Percentiles rank a stretch among this genome's conserved stretches.
These are phyloP conservation scores for Vairimorpha necatrix DNA, from an alignment of 371 early-diverging fungal species.

Conservation along the genomic window DNA sequence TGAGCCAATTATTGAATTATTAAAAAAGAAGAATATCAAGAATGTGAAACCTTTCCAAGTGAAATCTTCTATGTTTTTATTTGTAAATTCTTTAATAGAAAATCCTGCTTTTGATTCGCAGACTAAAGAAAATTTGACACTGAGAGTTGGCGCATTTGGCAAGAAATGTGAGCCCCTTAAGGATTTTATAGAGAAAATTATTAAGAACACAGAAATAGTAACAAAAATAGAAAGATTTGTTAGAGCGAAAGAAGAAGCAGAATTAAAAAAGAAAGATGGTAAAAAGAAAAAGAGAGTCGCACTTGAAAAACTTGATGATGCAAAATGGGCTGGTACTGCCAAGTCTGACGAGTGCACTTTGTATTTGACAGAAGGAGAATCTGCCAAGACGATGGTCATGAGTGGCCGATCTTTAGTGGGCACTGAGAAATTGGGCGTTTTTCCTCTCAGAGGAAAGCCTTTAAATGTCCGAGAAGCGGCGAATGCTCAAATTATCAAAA, in stretches of 20 bases:
- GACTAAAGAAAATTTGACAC: slow-evolving; percentile 94
- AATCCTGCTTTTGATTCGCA: slow-evolving; percentile 98
- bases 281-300: slow-evolving; percentile 69
- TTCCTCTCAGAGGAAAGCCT: slow-evolving; percentile 93
- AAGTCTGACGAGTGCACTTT: slow-evolving; percentile 79
- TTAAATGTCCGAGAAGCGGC: slow-evolving; percentile 93
- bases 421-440: slow-evolving; percentile 88
- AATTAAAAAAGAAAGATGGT: slow-evolving; percentile 87
- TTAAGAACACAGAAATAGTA: slow-evolving; percentile 73
- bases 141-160: slow-evolving; percentile 76
- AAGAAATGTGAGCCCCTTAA: slow-evolving; percentile 74
- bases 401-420: slow-evolving; percentile 85
- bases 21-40: slow-evolving; percentile 71
- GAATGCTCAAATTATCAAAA: slow-evolving; percentile 72
- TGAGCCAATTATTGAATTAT: slow-evolving; percentile 69
- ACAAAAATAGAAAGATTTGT: slow-evolving; percentile 76
- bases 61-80: slow-evolving; percentile 83
- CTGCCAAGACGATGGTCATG: slow-evolving; percentile 91
- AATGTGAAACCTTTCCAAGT: slow-evolving; percentile 75
- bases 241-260: slow-evolving; percentile 73
- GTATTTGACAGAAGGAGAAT: slow-evolving; percentile 98
- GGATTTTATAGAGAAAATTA: slow-evolving; percentile 74
- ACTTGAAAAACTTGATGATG: slow-evolving; percentile 92
- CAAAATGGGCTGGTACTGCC: slow-evolving; percentile 82
- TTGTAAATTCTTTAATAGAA: slow-evolving; percentile 89